phyloP scores from a whole-genome alignment of 1,284 basidiomycete genomes.

The Hymenochaete sp. region DNA sequence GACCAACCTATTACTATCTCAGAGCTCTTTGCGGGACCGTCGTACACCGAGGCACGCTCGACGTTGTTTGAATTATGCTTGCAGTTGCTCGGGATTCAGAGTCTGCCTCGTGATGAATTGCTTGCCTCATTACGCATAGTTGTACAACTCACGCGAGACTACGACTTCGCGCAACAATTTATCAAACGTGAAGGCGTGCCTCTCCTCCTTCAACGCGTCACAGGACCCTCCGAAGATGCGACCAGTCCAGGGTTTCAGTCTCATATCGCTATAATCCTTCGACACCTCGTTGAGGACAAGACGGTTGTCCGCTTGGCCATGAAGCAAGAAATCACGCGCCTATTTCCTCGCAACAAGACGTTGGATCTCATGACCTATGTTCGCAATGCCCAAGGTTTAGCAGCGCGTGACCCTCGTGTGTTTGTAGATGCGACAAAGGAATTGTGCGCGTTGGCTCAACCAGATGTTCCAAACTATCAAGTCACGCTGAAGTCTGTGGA shows the following conservation, averaged over 20 bases:
- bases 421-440: slow-evolving; percentile 73
- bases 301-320: slow-evolving; percentile 64
- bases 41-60: slow-evolving; percentile 50
- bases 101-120: slow-evolving; percentile 68
- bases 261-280: slow-evolving; percentile 80
- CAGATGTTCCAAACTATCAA: slow-evolving; percentile 53
- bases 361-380: slow-evolving; percentile 71
- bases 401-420: slow-evolving; percentile 69
- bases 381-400: slow-evolving; percentile 71
- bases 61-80: slow-evolving; percentile 69
- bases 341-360: slow-evolving; percentile 59
- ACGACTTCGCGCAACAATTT: slow-evolving; percentile 50
- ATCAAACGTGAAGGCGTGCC: slow-evolving; percentile 55
- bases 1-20: slow-evolving; percentile 50
- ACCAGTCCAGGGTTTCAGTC: slow-evolving; percentile 64
- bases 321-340: slow-evolving; percentile 73
- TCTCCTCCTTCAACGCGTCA: slow-evolving; percentile 60
- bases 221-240: slow-evolving; percentile 37
- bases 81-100: slow-evolving; percentile 52
- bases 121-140: slow-evolving; percentile 73
- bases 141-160: slow-evolving; percentile 73
- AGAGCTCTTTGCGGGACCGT: slow-evolving; percentile 49
- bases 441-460: slow-evolving; percentile 64
- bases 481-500: slow-evolving; percentile 29
- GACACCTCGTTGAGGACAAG: slow-evolving; percentile 83